These are phyloP conservation scores for Strobilomyces dryophilus DNA, from an alignment of 768 basidiomycete genomes.

Conservation along the genomic window DNA sequence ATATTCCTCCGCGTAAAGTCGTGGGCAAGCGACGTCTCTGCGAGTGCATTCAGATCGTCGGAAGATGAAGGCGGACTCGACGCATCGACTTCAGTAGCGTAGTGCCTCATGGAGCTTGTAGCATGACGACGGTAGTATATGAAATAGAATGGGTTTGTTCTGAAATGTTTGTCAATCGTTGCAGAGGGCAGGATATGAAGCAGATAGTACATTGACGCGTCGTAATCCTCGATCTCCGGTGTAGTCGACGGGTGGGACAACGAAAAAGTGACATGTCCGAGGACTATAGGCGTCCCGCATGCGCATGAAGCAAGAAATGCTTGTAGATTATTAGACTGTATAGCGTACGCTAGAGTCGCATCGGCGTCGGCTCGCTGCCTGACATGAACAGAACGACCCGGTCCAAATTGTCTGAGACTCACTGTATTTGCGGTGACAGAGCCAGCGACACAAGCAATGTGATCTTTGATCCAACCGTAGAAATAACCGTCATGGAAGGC, in stretches of 20 bases:
- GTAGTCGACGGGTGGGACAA: conserved; percentile 5
- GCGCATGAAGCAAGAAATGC: conserved; percentile 13
- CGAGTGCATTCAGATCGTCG: conserved; percentile 18
- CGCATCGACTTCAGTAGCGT: conserved; percentile 43
- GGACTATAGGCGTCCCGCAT: conserved; percentile 28
- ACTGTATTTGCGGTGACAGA: conserved; percentile 38
- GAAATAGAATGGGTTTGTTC: conserved; percentile 24
- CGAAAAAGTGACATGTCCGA: conserved; percentile 23
- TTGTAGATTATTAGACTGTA: conserved; percentile 19
- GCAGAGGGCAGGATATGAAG: conserved; percentile 1
- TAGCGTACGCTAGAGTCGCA: conserved; percentile 1
- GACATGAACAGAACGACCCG: background rate
- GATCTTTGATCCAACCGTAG: conserved; percentile 55
- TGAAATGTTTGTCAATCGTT: conserved; percentile 11
- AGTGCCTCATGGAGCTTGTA: conserved; percentile 58
- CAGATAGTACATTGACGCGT: conserved; percentile 8
- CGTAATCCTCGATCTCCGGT: conserved; percentile 35
- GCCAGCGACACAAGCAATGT: conserved; percentile 48
- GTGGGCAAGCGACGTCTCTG: conserved; percentile 31
- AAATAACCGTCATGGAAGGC: conserved; percentile 43
- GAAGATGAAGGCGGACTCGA: conserved; percentile 20
- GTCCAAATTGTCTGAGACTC: conserved; percentile 4
- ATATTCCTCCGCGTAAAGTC: conserved; percentile 34
- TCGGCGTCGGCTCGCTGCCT: conserved; percentile 17
- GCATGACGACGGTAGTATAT: conserved; percentile 54